Evolutionary conservation across 2,329 filamentous ascomycete genomes (phyloP), one percentile per base, ranked within the genome.

Genomic region (Aspergillus fijiensis): DNA sequence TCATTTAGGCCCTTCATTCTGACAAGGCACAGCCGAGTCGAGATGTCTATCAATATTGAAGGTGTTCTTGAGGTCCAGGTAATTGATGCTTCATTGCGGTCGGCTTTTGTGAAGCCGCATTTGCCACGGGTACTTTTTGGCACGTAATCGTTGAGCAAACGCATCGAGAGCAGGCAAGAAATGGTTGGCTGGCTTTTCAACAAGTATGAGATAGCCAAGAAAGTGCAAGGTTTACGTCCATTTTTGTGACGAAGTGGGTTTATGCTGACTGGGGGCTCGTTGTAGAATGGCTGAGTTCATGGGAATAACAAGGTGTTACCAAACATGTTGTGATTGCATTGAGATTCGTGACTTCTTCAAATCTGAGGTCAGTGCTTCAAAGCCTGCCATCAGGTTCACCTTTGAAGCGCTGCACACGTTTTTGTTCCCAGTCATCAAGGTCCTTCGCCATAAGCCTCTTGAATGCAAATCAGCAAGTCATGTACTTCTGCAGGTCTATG

Each of bases 391-490:
- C 94, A 62, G 86, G 89, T 77, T 99, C 96, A 66, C 95, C 95
- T 21, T 91, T 88, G 62, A 97, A 83, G 73, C 95, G 84, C 80
- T 96, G 87, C 11, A 98, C 92, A 56, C 96, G 87, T 78, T 95
- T 96, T 79, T 98, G 95, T 75, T 98, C 94, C 95, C 95, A 99
- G 72, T 92, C 85, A 71, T 99, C 94, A 62, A 98, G 79, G 73
- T 98, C 95, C 76, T 96, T 96, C 33, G 91, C 90, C 67, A 91
- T 90, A 45, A 91, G 81, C 78, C 87, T 86, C 90, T 95, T 76
- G 16, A 19, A 19, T 9, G 16, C 14, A 45, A 45, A 16, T 45
- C 14, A 45, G 39, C 39, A 45, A 35, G 14, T n/a, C 39, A 45
- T 19, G 16, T n/a, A 19, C 39, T n/a, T 45, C 9, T 19, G 39